Evolutionary conservation across 768 basidiomycete species (phyloP), one percentile per base, ranked within the genome.

Genomic region (Crucibulum laeve): DNA sequence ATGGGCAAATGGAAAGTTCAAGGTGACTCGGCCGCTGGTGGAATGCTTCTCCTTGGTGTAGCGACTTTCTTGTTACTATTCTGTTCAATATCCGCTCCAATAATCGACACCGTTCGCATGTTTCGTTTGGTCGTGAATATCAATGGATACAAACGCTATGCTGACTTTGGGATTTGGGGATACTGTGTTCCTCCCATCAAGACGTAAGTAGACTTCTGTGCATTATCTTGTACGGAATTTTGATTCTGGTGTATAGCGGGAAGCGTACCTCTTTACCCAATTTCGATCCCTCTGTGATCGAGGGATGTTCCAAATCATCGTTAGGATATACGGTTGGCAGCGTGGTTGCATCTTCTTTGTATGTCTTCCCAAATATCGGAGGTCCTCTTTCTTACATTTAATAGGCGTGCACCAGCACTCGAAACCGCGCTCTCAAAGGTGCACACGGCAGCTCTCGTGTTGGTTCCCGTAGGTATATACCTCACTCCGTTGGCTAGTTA

Each of bases 111-210:
- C 2, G 28, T 51, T 18, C 45, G 41, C 26, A 30, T 53, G 10
- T 56, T 53, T 26, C 52, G 52, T 18, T 26, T 56, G 10, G 30
- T 36, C 36, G 43, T 43, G 10, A 24, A 38, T 13, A 34, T 43
- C 13, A 33, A 42, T 5, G 49, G 43, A n/a, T 30, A 21, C 3
- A 40, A 42, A 15, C 42, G 52, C 11, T 49, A 51, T 32, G 50
- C 51, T 14, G 49, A 53, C 18, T 53, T 51, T 36, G 54, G 54
- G 13, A 32, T 56, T 8, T 53, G 52, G 54, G 54, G 54, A 17
- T 53, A 53, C 26, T 55, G 54, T 30, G 44, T 55, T 6, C 24
- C 36, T 11, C 49, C 46, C 8, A 26, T 53, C 21, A 28, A 37
- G 14, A 22, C 22, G 54, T 52, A 28, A 15, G 48, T 50, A 11